phyloP scores from a whole-genome alignment of 345 rosid genomes.

The Lepidium africanum region DNA sequence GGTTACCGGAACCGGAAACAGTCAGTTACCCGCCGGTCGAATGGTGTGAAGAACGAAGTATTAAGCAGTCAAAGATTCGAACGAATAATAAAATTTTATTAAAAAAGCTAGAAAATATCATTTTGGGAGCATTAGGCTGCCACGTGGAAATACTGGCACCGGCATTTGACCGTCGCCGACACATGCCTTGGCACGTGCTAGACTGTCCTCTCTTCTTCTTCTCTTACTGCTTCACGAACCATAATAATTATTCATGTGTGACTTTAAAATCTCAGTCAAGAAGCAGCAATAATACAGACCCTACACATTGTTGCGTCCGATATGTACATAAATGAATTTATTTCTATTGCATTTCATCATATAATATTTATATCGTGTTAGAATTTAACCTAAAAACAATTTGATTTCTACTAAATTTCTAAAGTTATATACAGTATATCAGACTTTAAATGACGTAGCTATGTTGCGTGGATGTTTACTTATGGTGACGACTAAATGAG shows the following conservation, averaged over 20 bases:
- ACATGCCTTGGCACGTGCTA: constrained; percentile 49
- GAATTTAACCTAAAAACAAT: not conserved
- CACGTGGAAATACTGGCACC: constrained; percentile 69
- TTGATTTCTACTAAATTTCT: not conserved
- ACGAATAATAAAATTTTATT: not conserved
- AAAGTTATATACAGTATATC: not conserved
- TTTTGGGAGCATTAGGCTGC: constrained; percentile 28
- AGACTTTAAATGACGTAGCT: not conserved
- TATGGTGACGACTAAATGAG: constrained; percentile 6
- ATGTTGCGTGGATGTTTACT: constrained; percentile 2
- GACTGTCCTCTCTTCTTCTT: constrained; percentile 14
- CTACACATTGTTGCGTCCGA: not conserved
- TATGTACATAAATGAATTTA: not conserved
- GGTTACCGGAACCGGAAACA: constrained; percentile 25
- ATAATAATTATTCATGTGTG: constrained; percentile 1
- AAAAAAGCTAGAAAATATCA: not conserved
- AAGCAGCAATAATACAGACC: constrained; percentile 10
- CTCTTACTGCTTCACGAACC: constrained; percentile 4
- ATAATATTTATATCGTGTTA: not conserved
- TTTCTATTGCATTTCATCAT: not conserved
- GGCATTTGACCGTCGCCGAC: constrained; percentile 78
- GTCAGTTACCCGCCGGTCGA: constrained; percentile 18
- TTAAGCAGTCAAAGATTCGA: constrained; percentile 43
- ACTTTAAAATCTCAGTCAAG: constrained; percentile 4
- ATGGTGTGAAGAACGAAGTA: constrained; percentile 15